These are phyloP conservation scores for Fusarium sp. DNA, from an alignment of 2,329 filamentous ascomycete species.

Conservation along the genomic window DNA sequence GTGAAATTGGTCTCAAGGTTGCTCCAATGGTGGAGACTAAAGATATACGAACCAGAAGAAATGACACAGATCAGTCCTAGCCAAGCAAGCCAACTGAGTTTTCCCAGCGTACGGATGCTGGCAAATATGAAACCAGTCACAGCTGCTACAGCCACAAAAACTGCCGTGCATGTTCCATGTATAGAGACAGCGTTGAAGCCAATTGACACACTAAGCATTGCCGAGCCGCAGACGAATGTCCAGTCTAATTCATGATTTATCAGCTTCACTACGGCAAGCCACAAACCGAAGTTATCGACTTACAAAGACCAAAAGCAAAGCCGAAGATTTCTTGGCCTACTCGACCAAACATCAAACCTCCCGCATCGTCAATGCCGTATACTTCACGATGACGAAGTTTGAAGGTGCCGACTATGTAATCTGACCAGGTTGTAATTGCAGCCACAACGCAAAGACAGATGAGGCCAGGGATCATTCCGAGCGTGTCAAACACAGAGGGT, in stretches of 20 bases:
- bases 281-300: not conserved
- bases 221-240: conserved; percentile 26
- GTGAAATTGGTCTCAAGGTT: not conserved
- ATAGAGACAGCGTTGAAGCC: conserved; percentile 57
- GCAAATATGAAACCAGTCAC: conserved; percentile 50
- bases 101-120: conserved; percentile 53
- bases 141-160: conserved; percentile 57
- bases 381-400: conserved; percentile 66
- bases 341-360: conserved; percentile 63
- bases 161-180: conserved; percentile 57
- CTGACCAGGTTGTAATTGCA: conserved; percentile 64
- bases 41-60: not conserved
- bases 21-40: too few species aligned
- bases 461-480: conserved; percentile 64
- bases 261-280: too few species aligned
- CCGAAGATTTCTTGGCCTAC: conserved; percentile 61
- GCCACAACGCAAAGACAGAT: conserved; percentile 61
- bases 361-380: conserved; percentile 69
- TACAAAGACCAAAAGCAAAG: conserved; percentile 55
- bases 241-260: not conserved
- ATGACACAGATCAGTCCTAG: conserved; percentile 31
- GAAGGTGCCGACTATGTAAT: conserved; percentile 65
- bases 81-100: conserved; percentile 54
- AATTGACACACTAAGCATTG: conserved; percentile 54
- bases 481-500: conserved; percentile 60